Base-by-base conservation (phyloP, 345 rosid species). In the Balakata baccata region DNA sequence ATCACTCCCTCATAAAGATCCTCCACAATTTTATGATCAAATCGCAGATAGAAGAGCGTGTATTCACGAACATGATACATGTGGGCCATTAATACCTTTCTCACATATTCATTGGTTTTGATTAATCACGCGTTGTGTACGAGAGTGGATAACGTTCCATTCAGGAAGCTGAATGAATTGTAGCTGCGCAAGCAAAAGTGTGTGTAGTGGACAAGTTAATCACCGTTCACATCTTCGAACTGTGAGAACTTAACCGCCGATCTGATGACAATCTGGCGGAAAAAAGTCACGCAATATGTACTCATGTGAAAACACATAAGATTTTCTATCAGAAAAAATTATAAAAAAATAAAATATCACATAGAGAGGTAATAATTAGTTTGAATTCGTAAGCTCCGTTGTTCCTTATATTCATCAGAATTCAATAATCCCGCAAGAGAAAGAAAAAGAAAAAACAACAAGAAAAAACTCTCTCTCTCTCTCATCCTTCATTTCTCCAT, bases 1-100 rank as follows among this genome's bases (percentile, higher is more conserved):
- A 88, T 85, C 92, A 82, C 79, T 76, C 85, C 34, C 77, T 70
- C 57, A 72, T 51, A 72, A 72, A 84, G 81, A 69, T 75, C 81
- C 70, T 78, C 78, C 49, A 2, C 45, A 64, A 58, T 61, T 73
- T 50, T 50, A 50, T 37, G 66, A 66, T 75, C 67, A 52, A 73
- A 7, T 13, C 25, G 37, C 43, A 10, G 9, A 7, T 3, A 18
- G 1, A 34, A 39, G 60, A 11, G 73, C 82, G 84, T 74, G 76
- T 16, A 0, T 12, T 11, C 46, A 68, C 73, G 29, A 58, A n/a
- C 16, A 12, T 8, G 0, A 5, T 14, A 18, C 0, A 0, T 4
- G n/a, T 1, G 54, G 77, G n/a, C 77, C 56, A 6, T 54, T 38
- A 1, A 8, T 4, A 22, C 16, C 17, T 23, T 2, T 6, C 3